A percentile compares a stretch with the other conserved stretches of the same genome.
phyloP scores from a whole-genome alignment of 176 grass and related monocot genomes.

The Luzula sylvatica region DNA sequence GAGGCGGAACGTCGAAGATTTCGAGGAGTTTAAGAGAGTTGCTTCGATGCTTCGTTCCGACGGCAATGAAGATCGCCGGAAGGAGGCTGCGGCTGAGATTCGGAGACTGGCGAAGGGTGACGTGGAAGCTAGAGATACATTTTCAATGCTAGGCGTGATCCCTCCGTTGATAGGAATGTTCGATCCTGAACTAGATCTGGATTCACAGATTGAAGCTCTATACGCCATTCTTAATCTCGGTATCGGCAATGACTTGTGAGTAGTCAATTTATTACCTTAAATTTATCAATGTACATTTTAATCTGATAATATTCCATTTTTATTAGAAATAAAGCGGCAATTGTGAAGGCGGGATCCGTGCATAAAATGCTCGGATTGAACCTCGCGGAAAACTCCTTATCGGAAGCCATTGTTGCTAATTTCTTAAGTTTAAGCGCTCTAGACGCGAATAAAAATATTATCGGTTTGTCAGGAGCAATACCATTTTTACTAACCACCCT shows the following conservation, averaged over 20 bases:
- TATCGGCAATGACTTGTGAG: slow-evolving; percentile 89
- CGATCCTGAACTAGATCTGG: slow-evolving; percentile 16
- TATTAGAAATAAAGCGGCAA: slow-evolving; percentile 78
- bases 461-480: slow-evolving; percentile 55
- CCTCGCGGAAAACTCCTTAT: slow-evolving; percentile 10
- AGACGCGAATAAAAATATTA: slow-evolving; percentile 71
- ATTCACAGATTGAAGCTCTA: slow-evolving; percentile 35
- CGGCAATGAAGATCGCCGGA: background rate
- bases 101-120: slow-evolving; percentile 75
- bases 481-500: slow-evolving; percentile 46
- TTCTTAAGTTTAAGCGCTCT: slow-evolving; percentile 91
- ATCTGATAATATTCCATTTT: background rate
- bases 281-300: slow-evolving; percentile 7
- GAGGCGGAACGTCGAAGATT: slow-evolving; percentile 39
- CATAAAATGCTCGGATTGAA: slow-evolving; percentile 86
- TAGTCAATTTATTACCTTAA: slow-evolving; percentile 16
- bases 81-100: slow-evolving; percentile 46
- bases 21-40: slow-evolving; percentile 24
- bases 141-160: slow-evolving; percentile 78
- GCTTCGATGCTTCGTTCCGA: slow-evolving; percentile 26
- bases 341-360: slow-evolving; percentile 77
- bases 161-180: slow-evolving; percentile 78
- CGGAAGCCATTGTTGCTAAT: slow-evolving; percentile 64
- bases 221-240: slow-evolving; percentile 89
- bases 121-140: slow-evolving; percentile 55